Evolutionary conservation across 78 protist species (phyloP), one percentile per base, ranked within the genome.

Genomic region (Corallochytrium limacisporum): DNA sequence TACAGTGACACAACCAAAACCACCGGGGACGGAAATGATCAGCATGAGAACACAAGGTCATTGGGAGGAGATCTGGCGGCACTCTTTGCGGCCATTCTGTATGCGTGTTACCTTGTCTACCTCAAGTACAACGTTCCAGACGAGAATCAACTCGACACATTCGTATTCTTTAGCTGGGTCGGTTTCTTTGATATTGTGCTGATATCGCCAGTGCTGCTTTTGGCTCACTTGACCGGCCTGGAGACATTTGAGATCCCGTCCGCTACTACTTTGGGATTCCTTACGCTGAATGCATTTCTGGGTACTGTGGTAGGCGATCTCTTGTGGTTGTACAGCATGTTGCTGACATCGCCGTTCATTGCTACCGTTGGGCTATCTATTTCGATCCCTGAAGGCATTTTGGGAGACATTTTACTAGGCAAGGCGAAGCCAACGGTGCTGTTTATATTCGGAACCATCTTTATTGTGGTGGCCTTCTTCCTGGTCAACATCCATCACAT

Each of bases 321-420:
- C 24, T 51, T 82, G 3, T 87, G 92, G 92, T 37, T 85, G 16
- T 22, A 9, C 4, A 29, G 79, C 1, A 70, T 82, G 2, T n/a
- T 81, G 13, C 74, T 75, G 29, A 82, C 92, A 10, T 69, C 83
- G 4, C 86, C 87, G 4, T 1, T 74, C 4, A 66, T 72, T 18
- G 86, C 81, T 15, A 74, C 92, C 3, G 28, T 86, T 9, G 92
- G 85, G 15, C 66, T 82, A n/a, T 57, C 78, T 16, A 49, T 81
- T 26, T 75, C 92, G 20, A 82, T 81, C 9, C 87, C 91, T n/a
- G n/a, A 73, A 13, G 79, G 81, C 18, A 2, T 69, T 10, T 0
- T 69, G 3, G n/a, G 7, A n/a, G 62, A 38, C 47, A 35, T 69
- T 44, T 0, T 3, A 1, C 35, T 12, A 4, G 67, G 29, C 51